Evolutionary conservation across 1,139 yeast species (phyloP), one percentile per base, ranked within the genome.

Genomic region (Yamadazyma dushanensis): DNA sequence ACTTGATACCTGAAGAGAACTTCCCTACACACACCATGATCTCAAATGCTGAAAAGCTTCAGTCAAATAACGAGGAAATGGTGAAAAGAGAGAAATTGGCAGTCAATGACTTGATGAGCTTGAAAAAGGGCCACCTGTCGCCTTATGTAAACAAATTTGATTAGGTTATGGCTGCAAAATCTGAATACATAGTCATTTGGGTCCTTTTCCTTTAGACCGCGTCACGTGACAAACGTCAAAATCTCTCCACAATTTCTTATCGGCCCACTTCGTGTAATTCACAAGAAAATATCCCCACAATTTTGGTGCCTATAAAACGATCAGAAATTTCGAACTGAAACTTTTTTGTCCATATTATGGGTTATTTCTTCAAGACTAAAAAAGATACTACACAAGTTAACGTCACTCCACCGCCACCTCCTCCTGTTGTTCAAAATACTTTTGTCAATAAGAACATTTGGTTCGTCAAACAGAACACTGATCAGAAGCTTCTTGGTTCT

Each of bases 11-110:
- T 4, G 63, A 59, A 23, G 62, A 59, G 20, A 53, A 50, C 26
- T 50, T 49, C 29, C 52, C 59, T 1, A 50, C 49, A 11, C 54
- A 49, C 24, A 45, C 54, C 3, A 38, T 45, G 22, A 22, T 29
- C 3, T 16, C 25, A 4, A 21, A 49, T 3, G 43, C 42, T 5
- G 37, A 29, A 22, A 35, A 9, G 25, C 29, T 18, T 6, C 34
- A 34, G 24, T 11, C 9, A 4, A 18, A 13, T 13, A 49, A 49
- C 26, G 52, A 49, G 9, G 60, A 59, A 15, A 3, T 62, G 31
- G 36, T 56, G 25, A 63, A 61, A 41, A 60, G 67, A 40, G 70
- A 64, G 43, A 63, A 63, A 41, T 47, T 60, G 43, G 69, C 60
- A 4, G 56, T 62, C 17, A 63, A 61, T 46, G 73, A 67, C 45